Conservation (phyloP, 345 rosid species). For the Draba incana region DNA sequence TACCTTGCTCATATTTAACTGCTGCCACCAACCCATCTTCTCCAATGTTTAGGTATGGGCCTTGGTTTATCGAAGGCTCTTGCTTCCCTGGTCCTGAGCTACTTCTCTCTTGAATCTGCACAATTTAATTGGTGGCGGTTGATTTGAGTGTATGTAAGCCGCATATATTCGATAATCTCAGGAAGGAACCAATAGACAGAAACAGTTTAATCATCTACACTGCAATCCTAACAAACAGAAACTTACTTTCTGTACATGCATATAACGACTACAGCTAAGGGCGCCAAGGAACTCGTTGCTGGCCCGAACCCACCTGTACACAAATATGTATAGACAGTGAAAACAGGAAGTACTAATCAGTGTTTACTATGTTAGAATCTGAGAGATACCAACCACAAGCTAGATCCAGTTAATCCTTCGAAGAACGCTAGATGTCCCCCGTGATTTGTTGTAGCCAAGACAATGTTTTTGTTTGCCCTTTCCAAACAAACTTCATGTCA, state of each 20-base stretch:
- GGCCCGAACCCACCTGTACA: slow-evolving; percentile 91
- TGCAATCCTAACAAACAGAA: background rate
- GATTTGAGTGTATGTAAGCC: background rate
- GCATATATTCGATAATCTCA: background rate
- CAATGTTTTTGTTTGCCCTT: slow-evolving; percentile 79
- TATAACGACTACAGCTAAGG: slow-evolving; percentile 61
- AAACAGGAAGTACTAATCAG: background rate
- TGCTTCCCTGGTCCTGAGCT: slow-evolving; percentile 30
- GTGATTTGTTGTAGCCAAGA: slow-evolving; percentile 68
- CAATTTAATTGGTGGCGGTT: background rate
- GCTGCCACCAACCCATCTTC: slow-evolving; percentile 80
- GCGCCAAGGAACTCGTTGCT: slow-evolving; percentile 67
- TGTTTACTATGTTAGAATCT: background rate
- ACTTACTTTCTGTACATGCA: slow-evolving; percentile 66
- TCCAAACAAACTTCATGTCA: slow-evolving; percentile 31
- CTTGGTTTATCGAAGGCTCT: slow-evolving; percentile 66
- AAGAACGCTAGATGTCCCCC: slow-evolving; percentile 96
- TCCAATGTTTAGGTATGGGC: slow-evolving; percentile 61
- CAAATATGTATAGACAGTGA: slow-evolving; percentile 13
- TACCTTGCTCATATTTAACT: slow-evolving; percentile 46
- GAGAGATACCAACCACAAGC: slow-evolving; percentile 58
- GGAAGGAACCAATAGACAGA: background rate
- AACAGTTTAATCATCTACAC: background rate
- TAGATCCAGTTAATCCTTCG: slow-evolving; percentile 71
- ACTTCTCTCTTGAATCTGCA: slow-evolving; percentile 46